phyloP scores from a whole-genome alignment of 768 basidiomycete genomes.

The Suillus sp. region DNA sequence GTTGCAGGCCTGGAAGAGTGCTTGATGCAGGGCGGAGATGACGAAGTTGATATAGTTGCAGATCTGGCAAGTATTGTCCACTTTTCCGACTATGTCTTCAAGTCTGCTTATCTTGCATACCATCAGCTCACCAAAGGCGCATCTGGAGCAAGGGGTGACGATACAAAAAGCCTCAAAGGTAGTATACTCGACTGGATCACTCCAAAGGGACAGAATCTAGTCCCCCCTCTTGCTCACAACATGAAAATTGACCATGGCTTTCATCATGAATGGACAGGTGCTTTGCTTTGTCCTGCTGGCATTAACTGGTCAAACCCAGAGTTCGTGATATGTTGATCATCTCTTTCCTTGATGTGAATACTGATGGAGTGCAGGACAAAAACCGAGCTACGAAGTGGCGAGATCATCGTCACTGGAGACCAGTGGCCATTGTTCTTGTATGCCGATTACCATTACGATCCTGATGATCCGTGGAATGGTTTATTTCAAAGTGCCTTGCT shows the following conservation, averaged over 20 bases:
- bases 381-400: slow-evolving; percentile 13
- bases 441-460: no score
- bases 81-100: background rate
- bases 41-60: slow-evolving; percentile 20
- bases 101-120: background rate
- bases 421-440: no score
- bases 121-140: slow-evolving; percentile 17
- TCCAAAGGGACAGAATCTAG: slow-evolving; percentile 18
- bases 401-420: slow-evolving; percentile 22
- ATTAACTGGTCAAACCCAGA: slow-evolving; percentile 23
- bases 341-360: background rate
- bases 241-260: slow-evolving; percentile 19
- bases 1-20: slow-evolving; percentile 20
- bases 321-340: slow-evolving; percentile 8
- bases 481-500: no score
- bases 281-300: slow-evolving; percentile 25
- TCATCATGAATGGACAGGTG: slow-evolving; percentile 23
- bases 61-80: slow-evolving; percentile 17
- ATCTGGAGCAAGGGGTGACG: slow-evolving; percentile 19
- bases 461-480: no score
- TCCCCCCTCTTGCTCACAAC: slow-evolving; percentile 15
- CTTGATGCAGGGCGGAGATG: slow-evolving; percentile 16
- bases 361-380: background rate
- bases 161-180: slow-evolving; percentile 23
- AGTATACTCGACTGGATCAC: slow-evolving; percentile 31